A percentile compares a stretch with the other conserved stretches of the same genome.
phyloP scores from a whole-genome alignment of 139 green algal species.

The Coelastrella sp. region DNA sequence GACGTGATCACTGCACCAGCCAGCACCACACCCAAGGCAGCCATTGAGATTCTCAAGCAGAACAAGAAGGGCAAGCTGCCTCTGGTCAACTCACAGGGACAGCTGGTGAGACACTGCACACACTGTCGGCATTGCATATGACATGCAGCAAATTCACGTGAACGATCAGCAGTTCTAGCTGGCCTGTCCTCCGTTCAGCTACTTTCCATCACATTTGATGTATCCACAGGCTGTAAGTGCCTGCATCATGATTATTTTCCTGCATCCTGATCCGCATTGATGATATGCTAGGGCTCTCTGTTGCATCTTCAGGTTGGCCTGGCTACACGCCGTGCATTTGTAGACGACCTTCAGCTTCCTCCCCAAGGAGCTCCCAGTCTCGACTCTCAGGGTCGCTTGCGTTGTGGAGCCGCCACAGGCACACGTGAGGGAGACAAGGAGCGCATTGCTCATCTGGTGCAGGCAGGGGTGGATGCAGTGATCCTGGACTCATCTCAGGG shows the following conservation, averaged over 20 bases:
- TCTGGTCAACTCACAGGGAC: slow-evolving; percentile 74
- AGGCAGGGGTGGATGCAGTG: slow-evolving; percentile 80
- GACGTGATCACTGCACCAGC: slow-evolving; percentile 70
- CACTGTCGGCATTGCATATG: background rate
- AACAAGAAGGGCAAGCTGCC: slow-evolving; percentile 78
- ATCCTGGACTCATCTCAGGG: slow-evolving; percentile 94
- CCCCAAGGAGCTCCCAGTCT: slow-evolving; percentile 72
- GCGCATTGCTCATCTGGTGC: slow-evolving; percentile 70
- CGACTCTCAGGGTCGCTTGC: slow-evolving; percentile 76
- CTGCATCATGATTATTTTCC: no score
- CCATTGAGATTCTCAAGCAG: slow-evolving; percentile 66
- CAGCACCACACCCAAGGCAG: slow-evolving; percentile 60
- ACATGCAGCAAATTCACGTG: background rate
- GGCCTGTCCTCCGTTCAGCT: no score
- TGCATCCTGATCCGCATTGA: no score
- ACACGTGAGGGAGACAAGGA: slow-evolving; percentile 87
- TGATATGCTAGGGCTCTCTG: no score
- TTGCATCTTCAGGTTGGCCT: slow-evolving; percentile 57
- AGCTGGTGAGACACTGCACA: slow-evolving; percentile 69
- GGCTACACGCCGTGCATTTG: slow-evolving; percentile 73
- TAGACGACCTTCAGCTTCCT: slow-evolving; percentile 59
- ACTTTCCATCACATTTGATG: no score
- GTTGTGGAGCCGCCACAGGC: slow-evolving; percentile 91
- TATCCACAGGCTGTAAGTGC: no score
- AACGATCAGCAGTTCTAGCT: no score